These are phyloP conservation scores for Kitagawia praeruptora DNA, from an alignment of 129 eudicot species.

Conservation along the genomic window DNA sequence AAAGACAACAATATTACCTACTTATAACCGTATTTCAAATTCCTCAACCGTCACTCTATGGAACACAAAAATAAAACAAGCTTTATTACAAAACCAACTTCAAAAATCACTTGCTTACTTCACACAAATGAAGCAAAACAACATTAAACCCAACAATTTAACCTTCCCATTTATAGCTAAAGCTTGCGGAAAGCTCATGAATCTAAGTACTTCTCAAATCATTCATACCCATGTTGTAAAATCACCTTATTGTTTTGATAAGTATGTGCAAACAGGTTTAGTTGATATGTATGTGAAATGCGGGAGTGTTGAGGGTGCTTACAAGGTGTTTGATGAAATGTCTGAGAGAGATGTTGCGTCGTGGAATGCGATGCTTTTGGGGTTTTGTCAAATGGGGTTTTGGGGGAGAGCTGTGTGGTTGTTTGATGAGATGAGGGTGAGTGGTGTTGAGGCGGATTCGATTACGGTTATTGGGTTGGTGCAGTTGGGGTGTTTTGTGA, in stretches of 20 bases:
- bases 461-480: constrained; percentile 52
- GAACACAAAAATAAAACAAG: constrained; percentile 49
- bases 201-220: constrained; percentile 23
- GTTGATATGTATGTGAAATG: constrained; percentile 68
- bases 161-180: constrained; percentile 68
- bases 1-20: no score
- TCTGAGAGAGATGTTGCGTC: constrained; percentile 48
- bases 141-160: constrained; percentile 41
- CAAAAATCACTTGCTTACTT: constrained; percentile 47
- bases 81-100: constrained; percentile 35
- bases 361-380: constrained; percentile 67
- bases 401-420: constrained; percentile 24
- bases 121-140: constrained; percentile 43
- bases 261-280: constrained; percentile 57
- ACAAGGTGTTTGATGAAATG: constrained; percentile 57
- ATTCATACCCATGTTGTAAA: constrained; percentile 52
- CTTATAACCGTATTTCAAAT: constrained; percentile 25
- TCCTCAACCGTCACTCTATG: constrained; percentile 26
- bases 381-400: constrained; percentile 46
- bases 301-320: constrained; percentile 24
- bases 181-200: constrained; percentile 51
- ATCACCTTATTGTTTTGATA: constrained; percentile 33
- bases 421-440: constrained; percentile 44
- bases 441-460: constrained; percentile 42
- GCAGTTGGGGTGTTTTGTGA: constrained; percentile 27